Evolutionary conservation across 371 early-diverging fungal genomes (phyloP), one percentile per base, ranked within the genome.

Genomic region (Umbelopsis sp.): DNA sequence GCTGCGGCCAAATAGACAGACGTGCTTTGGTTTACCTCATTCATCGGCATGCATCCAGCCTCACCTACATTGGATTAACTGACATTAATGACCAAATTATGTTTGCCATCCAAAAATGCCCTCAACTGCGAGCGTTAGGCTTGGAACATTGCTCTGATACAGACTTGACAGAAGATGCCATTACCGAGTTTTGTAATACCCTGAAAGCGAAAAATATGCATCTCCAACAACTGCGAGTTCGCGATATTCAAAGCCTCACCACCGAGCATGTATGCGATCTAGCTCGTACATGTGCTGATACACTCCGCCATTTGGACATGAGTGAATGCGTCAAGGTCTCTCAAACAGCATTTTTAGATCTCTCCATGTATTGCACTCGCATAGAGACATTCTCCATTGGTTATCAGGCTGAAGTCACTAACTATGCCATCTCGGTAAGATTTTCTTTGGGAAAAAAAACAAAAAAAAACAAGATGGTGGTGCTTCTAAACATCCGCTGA

Each of bases 141-240:
- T 67, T 82, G 18, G 82, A 82, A 44, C 82, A 82, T 51, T 81
- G 81, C 29, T 68, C 73, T 29, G 72, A 74, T 25, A 48, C 53
- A 1, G 24, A 44, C 24, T 70, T 81, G 18, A 69, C 77, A 10
- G 63, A 50, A 32, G 65, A 69, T 32, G 73, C 73, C 16, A 65
- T 81, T 24, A 66, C 44, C n/a, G 46, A 66, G 5, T 79, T 77
- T 44, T 74, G 71, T 41, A 63, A 53, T 11, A 22, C 22, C 44
- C 35, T 53, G 46, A 32, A 45, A 32, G 29, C 45, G 32, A 24
- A 52, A 41, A 45, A 63, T 57, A 46, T 57, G 46, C 67, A 69
- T 16, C 57, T 78, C 2, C 69, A 50, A 4, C 71, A 72, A 11
- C 57, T 82, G 35, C 72, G 82, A 12, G 66, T 82, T 57, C 82